These are phyloP conservation scores for Circinella minor DNA, from an alignment of 371 early-diverging fungal species.

Conservation along the genomic window DNA sequence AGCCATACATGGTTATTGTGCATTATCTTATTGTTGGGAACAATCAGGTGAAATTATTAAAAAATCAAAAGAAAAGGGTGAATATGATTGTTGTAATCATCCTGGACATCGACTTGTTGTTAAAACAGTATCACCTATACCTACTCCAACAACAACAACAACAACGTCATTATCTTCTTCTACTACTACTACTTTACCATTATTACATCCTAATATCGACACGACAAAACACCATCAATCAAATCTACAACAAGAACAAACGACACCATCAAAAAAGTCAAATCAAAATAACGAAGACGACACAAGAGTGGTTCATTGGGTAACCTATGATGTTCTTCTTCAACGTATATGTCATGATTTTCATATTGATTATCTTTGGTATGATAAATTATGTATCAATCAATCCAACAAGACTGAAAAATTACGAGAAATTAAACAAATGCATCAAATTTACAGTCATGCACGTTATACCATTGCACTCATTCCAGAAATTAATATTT, in stretches of 20 bases:
- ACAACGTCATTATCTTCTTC: neutral
- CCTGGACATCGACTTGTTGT: neutral
- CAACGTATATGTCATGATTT: slow-evolving; percentile 1
- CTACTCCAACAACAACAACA: neutral
- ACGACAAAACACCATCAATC: too few relatives aligned
- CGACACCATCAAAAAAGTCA: neutral
- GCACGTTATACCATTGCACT: neutral
- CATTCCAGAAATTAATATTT: neutral
- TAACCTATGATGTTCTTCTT: neutral
- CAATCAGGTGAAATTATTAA: slow-evolving; percentile 4
- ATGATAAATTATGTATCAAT: slow-evolving; percentile 4
- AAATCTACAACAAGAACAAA: too few relatives aligned
- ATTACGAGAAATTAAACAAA: slow-evolving; percentile 4
- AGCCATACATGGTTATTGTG: neutral
- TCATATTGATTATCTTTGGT: neutral
- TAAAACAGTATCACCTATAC: neutral
- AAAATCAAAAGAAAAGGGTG: neutral
- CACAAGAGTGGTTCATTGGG: neutral
- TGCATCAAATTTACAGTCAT: neutral
- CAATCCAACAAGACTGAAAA: neutral
- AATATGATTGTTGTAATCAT: neutral
- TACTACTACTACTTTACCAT: too few relatives aligned
- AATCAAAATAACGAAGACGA: neutral
- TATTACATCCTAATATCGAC: too few relatives aligned
- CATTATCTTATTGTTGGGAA: slow-evolving; percentile 1